A percentile compares a stretch with the other conserved stretches of the same genome.
Evolutionary conservation across 1,284 basidiomycete species (phyloP).

Genomic region (Puccinia novopanici): DNA sequence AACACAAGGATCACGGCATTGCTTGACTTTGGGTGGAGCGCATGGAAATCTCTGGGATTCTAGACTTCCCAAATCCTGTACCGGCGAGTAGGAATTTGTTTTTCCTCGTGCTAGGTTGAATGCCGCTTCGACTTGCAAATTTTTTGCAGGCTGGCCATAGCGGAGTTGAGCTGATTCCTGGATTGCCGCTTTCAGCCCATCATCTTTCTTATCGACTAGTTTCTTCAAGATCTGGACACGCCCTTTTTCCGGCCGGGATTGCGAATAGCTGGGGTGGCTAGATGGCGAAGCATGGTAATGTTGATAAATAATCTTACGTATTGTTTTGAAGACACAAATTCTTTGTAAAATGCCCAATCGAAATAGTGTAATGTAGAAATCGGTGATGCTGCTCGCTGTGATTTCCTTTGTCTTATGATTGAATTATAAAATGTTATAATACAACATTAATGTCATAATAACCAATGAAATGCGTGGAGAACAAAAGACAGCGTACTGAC

Average conservation of each 20-base stretch:
- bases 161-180: not conserved
- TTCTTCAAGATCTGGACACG: not conserved
- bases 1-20: not conserved
- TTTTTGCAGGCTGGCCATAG: not conserved
- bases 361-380: no score
- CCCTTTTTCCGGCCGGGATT: not conserved
- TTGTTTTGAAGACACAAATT: no score
- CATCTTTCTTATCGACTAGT: not conserved
- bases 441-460: no score
- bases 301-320: no score
- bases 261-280: not conserved
- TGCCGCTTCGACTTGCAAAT: not conserved
- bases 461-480: no score
- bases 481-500: no score
- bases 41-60: not conserved
- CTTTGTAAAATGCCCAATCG: no score
- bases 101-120: not conserved
- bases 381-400: no score
- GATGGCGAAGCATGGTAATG: not conserved
- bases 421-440: no score
- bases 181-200: not conserved
- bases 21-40: not conserved
- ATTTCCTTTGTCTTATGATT: no score
- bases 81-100: not conserved
- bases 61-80: not conserved